Evolutionary conservation across 495 filamentous ascomycete species (phyloP), one percentile per base, ranked within the genome.

Genomic region (Neurospora sp.): DNA sequence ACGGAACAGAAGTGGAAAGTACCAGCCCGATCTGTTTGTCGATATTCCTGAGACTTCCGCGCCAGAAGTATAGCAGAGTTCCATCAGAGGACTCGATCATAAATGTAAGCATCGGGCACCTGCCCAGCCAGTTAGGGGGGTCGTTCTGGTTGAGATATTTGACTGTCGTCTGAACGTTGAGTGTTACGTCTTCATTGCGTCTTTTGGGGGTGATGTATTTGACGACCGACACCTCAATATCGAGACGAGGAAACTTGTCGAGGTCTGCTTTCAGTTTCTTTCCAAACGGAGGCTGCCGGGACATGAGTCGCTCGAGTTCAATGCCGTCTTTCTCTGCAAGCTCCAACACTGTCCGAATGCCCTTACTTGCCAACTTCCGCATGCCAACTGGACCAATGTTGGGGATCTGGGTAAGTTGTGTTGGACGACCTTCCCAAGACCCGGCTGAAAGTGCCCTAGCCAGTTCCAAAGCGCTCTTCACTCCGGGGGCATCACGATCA

Each of bases 351-450:
- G 85, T 92, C 27, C 84, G 86, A 47, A 98, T 88, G 8, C 90
- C 90, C 44, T 89, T 88, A 71, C 85, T 85, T 8, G 90, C 90
- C 45, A 98, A 86, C 79, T 94, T 97, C 39, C 92, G 86, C 45
- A 96, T 89, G 7, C 89, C 87, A 3, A 90, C 93, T 16, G 90
- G 84, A 0, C 95, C 96, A 68, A 97, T 87, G n/a, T 90, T 87
- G 4, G 92, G 90, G 9, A 99, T 86, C 77, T 99, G 96, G 71
- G 92, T 94, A 79, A 99, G 87, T 71, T 98, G 93, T 20, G 90
- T 85, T 1, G 93, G 89, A 0, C 91, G 93, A 41, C 91, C 88
- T 73, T 98, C 96, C 96, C 96, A 98, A 4, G 89, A 91, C 72
- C 87, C 89, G 12, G 93, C 94, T 39, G 87, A 86, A 47, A 98